phyloP scores from a whole-genome alignment of 2,329 filamentous ascomycete genomes.

The Lasiodiplodia sp. region DNA sequence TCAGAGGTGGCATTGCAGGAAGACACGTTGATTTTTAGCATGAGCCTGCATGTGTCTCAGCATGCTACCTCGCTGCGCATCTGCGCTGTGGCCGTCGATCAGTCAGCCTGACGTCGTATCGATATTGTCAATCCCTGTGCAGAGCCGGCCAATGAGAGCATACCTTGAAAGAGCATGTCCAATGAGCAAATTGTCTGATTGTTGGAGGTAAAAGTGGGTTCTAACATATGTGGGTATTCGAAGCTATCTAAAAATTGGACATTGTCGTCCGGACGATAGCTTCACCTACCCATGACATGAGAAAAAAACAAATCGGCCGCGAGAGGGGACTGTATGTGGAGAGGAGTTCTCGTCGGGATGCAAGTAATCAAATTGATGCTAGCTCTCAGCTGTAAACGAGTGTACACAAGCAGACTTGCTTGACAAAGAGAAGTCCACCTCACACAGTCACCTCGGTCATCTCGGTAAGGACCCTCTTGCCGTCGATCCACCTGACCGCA shows the following conservation, averaged over 20 bases:
- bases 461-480: conserved; percentile 29
- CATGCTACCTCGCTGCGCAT: background rate
- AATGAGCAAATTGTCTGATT: background rate
- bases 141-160: background rate
- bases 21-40: background rate
- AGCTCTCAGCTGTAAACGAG: background rate
- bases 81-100: background rate
- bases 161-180: background rate
- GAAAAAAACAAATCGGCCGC: no score
- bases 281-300: no score
- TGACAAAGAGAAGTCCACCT: background rate
- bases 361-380: no score
- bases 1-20: background rate
- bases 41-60: background rate
- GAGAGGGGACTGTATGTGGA: no score
- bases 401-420: background rate
- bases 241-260: no score
- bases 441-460: conserved; percentile 24
- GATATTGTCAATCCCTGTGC: background rate
- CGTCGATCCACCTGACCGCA: conserved; percentile 31
- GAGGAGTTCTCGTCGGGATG: no score
- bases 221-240: no score
- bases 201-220: background rate
- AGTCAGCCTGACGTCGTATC: background rate
- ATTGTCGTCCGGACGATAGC: no score